Conservation (phyloP, 129 eudicot genomes). For the Lactuca sativa region DNA sequence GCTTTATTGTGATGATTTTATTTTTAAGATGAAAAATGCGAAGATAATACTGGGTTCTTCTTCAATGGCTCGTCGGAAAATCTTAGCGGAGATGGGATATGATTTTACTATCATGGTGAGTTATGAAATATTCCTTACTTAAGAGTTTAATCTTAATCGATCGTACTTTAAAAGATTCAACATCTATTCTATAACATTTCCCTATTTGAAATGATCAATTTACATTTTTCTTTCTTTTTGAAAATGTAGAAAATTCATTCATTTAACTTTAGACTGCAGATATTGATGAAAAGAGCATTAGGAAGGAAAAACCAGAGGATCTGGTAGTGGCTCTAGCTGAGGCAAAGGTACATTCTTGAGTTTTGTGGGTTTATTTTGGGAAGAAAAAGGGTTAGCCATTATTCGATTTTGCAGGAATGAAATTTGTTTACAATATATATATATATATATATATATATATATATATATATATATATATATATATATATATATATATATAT, state of each 20-base stretch:
- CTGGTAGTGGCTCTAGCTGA: constrained; percentile 83
- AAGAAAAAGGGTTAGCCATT: too few relatives aligned
- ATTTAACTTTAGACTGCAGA: constrained; percentile 61
- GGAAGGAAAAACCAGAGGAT: constrained; percentile 87
- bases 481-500: too few relatives aligned
- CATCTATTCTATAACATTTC: background rate
- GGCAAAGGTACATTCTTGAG: constrained; percentile 66
- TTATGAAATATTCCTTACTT: background rate
- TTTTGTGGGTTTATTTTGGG: background rate
- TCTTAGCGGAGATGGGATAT: constrained; percentile 82
- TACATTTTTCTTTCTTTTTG: background rate
- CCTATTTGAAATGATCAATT: background rate
- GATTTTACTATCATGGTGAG: constrained; percentile 76
- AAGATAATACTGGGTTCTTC: constrained; percentile 92
- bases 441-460: too few relatives aligned
- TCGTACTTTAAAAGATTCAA: background rate
- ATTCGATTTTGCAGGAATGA: background rate
- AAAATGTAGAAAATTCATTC: background rate
- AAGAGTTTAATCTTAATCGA: background rate
- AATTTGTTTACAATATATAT: too few relatives aligned
- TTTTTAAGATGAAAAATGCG: constrained; percentile 24
- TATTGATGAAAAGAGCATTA: constrained; percentile 86
- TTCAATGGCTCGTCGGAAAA: constrained; percentile 68
- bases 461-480: too few relatives aligned
- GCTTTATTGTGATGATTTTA: constrained; percentile 21